Conservation (phyloP, 2,329 filamentous ascomycete genomes). For the Paecilomyces formosus region DNA sequence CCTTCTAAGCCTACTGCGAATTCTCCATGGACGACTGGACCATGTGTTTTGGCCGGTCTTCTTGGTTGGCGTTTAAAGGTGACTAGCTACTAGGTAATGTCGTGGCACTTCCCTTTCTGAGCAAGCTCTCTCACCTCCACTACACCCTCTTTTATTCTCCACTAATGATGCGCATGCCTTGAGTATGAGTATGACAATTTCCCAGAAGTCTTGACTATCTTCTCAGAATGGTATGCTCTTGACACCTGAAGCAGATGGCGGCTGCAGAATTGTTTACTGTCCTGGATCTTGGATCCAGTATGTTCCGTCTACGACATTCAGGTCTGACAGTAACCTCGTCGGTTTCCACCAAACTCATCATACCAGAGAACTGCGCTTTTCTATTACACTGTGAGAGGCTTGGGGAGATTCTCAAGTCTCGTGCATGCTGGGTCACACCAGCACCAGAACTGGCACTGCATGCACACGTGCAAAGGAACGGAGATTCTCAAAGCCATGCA, state of each 20-base stretch:
- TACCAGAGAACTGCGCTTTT: neutral
- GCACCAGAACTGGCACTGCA: conserved; percentile 18
- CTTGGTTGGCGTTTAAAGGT: no score
- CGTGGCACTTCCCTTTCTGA: no score
- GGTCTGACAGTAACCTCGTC: neutral
- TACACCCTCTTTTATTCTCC: neutral
- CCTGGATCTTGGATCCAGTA: neutral
- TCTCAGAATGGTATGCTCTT: neutral
- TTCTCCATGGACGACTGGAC: no score
- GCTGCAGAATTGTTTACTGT: neutral
- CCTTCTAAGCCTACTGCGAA: no score
- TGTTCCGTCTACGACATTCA: neutral
- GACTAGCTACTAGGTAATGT: no score
- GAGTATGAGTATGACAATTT: neutral
- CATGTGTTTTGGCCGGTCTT: no score
- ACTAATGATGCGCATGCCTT: neutral
- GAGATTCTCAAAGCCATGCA: neutral
- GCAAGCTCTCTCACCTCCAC: neutral
- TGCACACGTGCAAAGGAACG: conserved; percentile 13
- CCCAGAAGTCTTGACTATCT: neutral
- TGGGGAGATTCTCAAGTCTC: neutral
- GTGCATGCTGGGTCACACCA: neutral
- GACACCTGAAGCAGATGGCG: neutral
- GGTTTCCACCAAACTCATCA: neutral
- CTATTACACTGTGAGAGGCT: neutral